phyloP scores from a whole-genome alignment of 768 basidiomycete genomes.

The Leccinum obscurum region DNA sequence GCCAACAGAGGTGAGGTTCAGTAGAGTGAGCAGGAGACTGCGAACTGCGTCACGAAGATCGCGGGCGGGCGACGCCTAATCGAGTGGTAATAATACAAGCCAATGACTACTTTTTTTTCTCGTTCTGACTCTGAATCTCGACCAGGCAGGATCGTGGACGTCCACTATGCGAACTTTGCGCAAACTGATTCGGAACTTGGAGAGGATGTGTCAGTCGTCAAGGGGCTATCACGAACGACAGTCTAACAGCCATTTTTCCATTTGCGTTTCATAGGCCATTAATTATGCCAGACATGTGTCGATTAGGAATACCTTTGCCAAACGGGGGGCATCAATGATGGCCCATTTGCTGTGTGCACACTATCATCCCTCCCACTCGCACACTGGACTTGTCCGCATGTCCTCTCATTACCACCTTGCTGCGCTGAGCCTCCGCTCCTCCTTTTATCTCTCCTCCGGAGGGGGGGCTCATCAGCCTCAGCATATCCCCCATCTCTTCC shows the following conservation, averaged over 20 bases:
- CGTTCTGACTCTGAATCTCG: constrained; percentile 13
- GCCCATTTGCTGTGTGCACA: constrained; percentile 23
- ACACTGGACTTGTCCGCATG: constrained; percentile 31
- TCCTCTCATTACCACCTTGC: constrained; percentile 22
- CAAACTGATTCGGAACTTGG: constrained; percentile 2
- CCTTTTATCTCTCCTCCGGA: constrained; percentile 33
- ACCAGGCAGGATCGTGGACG: constrained; percentile 20
- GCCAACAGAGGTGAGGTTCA: neutral
- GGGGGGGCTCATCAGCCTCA: constrained; percentile 1
- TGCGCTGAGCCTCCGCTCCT: constrained; percentile 21
- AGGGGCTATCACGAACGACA: constrained; percentile 21
- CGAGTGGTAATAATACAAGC: constrained; percentile 29
- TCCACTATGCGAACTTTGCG: constrained; percentile 26
- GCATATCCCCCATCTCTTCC: constrained; percentile 12
- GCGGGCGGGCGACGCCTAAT: constrained; percentile 5
- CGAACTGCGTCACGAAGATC: constrained; percentile 13
- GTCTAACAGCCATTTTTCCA: constrained; percentile 24
- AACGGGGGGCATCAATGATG: constrained; percentile 22
- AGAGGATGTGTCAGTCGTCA: constrained; percentile 24
- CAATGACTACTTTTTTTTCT: constrained; percentile 18
- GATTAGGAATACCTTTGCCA: constrained; percentile 30
- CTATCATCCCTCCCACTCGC: constrained; percentile 21
- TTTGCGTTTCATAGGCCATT: constrained; percentile 33
- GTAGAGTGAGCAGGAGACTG: constrained; percentile 1
- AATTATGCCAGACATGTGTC: constrained; percentile 30